Percentiles rank a stretch among this genome's conserved stretches.
Conservation (phyloP, 2,329 filamentous ascomycete genomes). For the Cladobotryum protrusum region DNA sequence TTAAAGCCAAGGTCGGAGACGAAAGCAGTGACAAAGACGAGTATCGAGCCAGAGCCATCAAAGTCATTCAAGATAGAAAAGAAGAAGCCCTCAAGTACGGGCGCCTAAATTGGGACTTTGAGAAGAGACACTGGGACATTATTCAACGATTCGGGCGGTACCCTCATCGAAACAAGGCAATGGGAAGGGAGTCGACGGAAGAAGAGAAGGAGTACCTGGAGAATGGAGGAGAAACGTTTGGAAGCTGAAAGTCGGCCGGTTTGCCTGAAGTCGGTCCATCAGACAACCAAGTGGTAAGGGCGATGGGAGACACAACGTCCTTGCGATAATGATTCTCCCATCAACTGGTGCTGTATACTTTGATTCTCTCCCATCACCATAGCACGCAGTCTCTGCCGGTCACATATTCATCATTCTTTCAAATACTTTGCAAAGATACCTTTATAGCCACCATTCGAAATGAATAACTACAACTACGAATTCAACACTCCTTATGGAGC, state of each 20-base stretch:
- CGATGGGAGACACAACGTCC: neutral
- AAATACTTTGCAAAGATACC: too few relatives aligned
- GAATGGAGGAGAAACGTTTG: slow-evolving; percentile 37
- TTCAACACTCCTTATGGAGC: too few relatives aligned
- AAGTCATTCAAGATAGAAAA: slow-evolving; percentile 20
- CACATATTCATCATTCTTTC: too few relatives aligned
- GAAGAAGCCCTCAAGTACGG: slow-evolving; percentile 21
- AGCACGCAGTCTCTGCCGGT: too few relatives aligned
- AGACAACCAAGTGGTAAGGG: neutral
- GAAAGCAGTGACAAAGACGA: slow-evolving; percentile 14
- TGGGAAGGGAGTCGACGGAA: slow-evolving; percentile 42
- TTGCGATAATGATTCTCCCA: too few relatives aligned
- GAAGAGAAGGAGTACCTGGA: slow-evolving; percentile 47
- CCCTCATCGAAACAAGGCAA: slow-evolving; percentile 48
- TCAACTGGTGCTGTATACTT: too few relatives aligned
- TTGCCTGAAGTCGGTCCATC: too few relatives aligned
- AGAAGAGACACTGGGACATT: slow-evolving; percentile 43
- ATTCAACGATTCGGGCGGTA: slow-evolving; percentile 51
- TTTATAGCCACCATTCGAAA: too few relatives aligned
- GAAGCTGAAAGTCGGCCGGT: neutral
- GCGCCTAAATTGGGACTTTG: slow-evolving; percentile 25
- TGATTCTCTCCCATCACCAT: too few relatives aligned
- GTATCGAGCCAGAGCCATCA: slow-evolving; percentile 21
- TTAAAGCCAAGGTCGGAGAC: slow-evolving; percentile 18
- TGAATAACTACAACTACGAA: too few relatives aligned